Conservation (phyloP, 352 stramenopile genomes). For the Elongisporangium anandrum region DNA sequence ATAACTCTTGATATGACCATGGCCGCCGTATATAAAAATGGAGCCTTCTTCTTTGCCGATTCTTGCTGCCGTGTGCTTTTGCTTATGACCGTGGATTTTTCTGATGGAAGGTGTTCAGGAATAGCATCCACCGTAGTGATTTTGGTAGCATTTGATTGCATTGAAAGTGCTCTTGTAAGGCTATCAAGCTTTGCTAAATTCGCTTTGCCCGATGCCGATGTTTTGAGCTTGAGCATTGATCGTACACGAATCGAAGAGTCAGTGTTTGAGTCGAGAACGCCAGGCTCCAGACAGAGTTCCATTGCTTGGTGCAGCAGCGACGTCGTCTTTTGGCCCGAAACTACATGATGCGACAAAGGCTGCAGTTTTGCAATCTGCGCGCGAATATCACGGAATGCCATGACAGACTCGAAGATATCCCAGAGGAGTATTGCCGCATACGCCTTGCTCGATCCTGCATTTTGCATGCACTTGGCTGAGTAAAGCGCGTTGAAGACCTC, state of each 20-base stretch:
- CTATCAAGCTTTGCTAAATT: neutral
- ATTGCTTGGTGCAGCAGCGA: neutral
- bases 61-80: no score
- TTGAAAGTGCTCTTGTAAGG: no score
- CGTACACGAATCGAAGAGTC: neutral
- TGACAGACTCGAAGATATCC: neutral
- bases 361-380: neutral
- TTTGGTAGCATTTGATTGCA: no score
- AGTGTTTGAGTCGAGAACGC: neutral
- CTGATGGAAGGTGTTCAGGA: no score
- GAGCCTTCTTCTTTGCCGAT: no score
- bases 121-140: no score
- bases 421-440: neutral
- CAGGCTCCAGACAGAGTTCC: neutral
- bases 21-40: no score
- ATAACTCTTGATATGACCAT: no score
- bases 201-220: neutral
- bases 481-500: conserved; percentile 28
- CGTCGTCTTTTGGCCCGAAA: neutral
- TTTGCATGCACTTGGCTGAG: conserved; percentile 18
- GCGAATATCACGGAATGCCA: neutral
- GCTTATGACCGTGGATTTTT: no score
- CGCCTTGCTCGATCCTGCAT: neutral
- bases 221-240: neutral
- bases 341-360: neutral